Evolutionary conservation across 257 asterid species (phyloP).

Genomic region (Jacaranda mimosifolia): DNA sequence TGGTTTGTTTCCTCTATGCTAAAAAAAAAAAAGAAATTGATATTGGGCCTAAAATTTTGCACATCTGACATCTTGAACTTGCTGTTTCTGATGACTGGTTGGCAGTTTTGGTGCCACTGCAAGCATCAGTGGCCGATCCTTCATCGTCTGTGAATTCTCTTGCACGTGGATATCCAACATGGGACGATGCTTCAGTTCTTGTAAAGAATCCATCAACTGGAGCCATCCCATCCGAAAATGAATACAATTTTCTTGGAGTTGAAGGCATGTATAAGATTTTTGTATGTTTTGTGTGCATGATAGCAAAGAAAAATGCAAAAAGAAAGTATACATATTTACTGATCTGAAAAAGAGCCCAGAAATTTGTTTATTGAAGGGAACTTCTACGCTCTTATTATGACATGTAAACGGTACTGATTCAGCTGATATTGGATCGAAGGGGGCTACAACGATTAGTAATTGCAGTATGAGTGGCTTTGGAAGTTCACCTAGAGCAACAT

Average conservation of each 20-base stretch:
- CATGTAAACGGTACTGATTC: constrained; percentile 59
- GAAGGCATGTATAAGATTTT: constrained; percentile 62
- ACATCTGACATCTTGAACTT: constrained; percentile 35
- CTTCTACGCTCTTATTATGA: constrained; percentile 50
- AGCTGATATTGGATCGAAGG: constrained; percentile 81
- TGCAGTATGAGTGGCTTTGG: constrained; percentile 58
- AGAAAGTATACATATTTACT: neutral
- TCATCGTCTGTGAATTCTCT: constrained; percentile 64
- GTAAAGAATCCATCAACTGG: constrained; percentile 56
- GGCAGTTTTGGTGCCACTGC: constrained; percentile 72
- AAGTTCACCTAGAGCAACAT: constrained; percentile 54
- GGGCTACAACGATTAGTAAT: constrained; percentile 54
- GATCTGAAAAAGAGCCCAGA: neutral
- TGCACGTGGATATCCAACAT: constrained; percentile 61
- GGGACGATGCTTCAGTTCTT: constrained; percentile 81
- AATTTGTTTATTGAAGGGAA: constrained; percentile 25
- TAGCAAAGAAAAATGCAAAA: neutral
- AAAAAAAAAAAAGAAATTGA: neutral
- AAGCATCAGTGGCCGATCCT: constrained; percentile 69
- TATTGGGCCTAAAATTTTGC: constrained; percentile 14
- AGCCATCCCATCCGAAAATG: constrained; percentile 64
- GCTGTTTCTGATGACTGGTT: constrained; percentile 29
- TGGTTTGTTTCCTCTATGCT: constrained; percentile 55
- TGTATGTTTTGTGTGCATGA: constrained; percentile 24
- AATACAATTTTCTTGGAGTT: constrained; percentile 58